A percentile compares a stretch with the other conserved stretches of the same genome.
Conservation (phyloP, 2,329 filamentous ascomycete species). For the Fusarium begoniae region DNA sequence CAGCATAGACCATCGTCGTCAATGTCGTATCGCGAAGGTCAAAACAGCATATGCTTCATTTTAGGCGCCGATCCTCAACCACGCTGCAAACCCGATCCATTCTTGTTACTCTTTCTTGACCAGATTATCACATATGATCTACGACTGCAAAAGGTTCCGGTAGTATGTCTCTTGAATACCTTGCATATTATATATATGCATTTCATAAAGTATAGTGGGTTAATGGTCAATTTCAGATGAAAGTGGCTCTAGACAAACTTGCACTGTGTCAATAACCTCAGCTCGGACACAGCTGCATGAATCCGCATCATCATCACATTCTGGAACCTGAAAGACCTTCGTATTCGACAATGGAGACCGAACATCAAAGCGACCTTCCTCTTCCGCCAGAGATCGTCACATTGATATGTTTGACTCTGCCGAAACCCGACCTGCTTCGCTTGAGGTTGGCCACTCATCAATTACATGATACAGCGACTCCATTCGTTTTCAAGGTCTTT, state of each 20-base stretch:
- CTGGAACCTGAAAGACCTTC: not conserved
- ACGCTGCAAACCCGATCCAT: rapidly evolving
- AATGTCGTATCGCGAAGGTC: not conserved
- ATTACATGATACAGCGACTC: not conserved
- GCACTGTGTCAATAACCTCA: not conserved
- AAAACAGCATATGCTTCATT: not conserved
- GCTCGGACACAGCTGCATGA: not conserved
- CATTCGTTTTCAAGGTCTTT: not conserved
- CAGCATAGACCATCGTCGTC: not conserved
- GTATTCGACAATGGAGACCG: not conserved
- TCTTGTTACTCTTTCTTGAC: not conserved
- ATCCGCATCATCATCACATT: not conserved
- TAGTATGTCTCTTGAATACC: rapidly evolving
- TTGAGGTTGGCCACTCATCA: not conserved
- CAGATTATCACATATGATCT: too few relatives aligned
- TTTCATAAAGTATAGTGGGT: not conserved
- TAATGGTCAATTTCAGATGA: not conserved
- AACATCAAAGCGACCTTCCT: not conserved
- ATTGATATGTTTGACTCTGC: not conserved
- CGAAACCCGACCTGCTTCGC: not conserved
- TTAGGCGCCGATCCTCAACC: not conserved
- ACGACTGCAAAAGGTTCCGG: too few relatives aligned
- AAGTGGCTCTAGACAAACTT: not conserved
- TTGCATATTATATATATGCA: rapidly evolving
- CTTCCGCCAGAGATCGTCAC: not conserved